phyloP scores from a whole-genome alignment of 768 basidiomycete species.

The Neoboletus magnificus region DNA sequence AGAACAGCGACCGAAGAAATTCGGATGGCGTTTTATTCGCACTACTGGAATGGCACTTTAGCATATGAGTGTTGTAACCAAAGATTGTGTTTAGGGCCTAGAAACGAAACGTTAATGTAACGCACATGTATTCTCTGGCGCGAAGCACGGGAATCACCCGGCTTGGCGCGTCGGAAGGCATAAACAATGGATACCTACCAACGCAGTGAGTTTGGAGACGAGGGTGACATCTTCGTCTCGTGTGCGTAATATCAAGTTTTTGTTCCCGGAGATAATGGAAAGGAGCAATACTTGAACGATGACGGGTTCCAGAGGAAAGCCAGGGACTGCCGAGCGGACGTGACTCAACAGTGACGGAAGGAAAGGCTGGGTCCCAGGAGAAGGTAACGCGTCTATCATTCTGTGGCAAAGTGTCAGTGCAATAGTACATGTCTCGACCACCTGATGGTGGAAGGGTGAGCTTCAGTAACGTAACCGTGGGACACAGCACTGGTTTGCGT shows the following conservation, averaged over 20 bases:
- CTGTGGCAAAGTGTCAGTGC: slow-evolving; percentile 3
- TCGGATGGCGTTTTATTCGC: slow-evolving; percentile 18
- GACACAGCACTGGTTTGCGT: slow-evolving; percentile 18
- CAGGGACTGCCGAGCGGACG: slow-evolving; percentile 43
- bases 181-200: slow-evolving; percentile 39
- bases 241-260: slow-evolving; percentile 62
- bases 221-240: slow-evolving; percentile 61
- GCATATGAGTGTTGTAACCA: slow-evolving; percentile 53
- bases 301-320: slow-evolving; percentile 56
- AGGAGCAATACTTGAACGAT: slow-evolving; percentile 66
- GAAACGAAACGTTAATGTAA: slow-evolving; percentile 10
- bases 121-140: neutral
- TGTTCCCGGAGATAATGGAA: slow-evolving; percentile 59
- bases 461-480: neutral
- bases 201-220: slow-evolving; percentile 53
- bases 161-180: slow-evolving; percentile 1
- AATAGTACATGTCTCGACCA: neutral
- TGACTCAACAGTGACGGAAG: slow-evolving; percentile 48
- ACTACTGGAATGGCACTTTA: slow-evolving; percentile 42
- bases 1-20: slow-evolving; percentile 40
- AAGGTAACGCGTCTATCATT: slow-evolving; percentile 29
- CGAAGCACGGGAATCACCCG: slow-evolving; percentile 5
- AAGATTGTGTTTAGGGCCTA: slow-evolving; percentile 62
- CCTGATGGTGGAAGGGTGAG: neutral
- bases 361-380: slow-evolving; percentile 44